Evolutionary conservation across 768 basidiomycete species (phyloP), one percentile per base, ranked within the genome.

Genomic region (Cyclocybe aegerita): DNA sequence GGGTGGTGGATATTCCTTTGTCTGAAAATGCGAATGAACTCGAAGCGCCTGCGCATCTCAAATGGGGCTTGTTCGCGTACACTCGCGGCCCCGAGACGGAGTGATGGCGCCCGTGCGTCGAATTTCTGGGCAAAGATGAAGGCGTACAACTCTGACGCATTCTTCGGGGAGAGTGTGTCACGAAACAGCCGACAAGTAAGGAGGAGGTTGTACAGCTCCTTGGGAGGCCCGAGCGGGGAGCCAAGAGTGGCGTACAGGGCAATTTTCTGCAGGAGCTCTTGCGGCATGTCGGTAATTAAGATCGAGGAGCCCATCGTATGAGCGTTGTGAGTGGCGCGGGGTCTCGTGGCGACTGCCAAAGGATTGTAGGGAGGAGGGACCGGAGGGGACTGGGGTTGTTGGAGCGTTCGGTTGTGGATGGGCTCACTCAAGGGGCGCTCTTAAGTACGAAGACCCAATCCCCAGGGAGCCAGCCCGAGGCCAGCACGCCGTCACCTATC

Each of bases 51-150:
- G 39, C 65, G 63, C 31, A 82, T 62, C 59, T 86, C 84, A 41
- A 60, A 37, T 14, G 74, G 69, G 32, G 74, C 67, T 46, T 72
- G 62, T 16, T 64, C 60, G 15, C 64, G 61, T 8, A 66, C 58
- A 0, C 63, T 48, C 12, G 60, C 44, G 46, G 55, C 56, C 6
- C 64, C 60, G 14, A 79, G 65, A 41, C 79, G 73, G 32, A 68
- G 64, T 30, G 65, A 50, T 9, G 77, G 72, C 2, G 76, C 73
- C 3, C 63, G 63, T 12, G 70, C 55, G 55, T 85, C 81, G 42
- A 86, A 84, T 42, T 71, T 72, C n/a, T 70, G 63, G 10, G 66
- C 55, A 55, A 83, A 80, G 16, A 79, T 58, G 37, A 66, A 58
- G 2, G 70, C 59, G 67, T 60, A 77, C 44, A 64, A 65, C 52